Evolutionary conservation across 805 yeast genomes (phyloP).

Genomic region (Isabelozyma pseudorhagii): DNA sequence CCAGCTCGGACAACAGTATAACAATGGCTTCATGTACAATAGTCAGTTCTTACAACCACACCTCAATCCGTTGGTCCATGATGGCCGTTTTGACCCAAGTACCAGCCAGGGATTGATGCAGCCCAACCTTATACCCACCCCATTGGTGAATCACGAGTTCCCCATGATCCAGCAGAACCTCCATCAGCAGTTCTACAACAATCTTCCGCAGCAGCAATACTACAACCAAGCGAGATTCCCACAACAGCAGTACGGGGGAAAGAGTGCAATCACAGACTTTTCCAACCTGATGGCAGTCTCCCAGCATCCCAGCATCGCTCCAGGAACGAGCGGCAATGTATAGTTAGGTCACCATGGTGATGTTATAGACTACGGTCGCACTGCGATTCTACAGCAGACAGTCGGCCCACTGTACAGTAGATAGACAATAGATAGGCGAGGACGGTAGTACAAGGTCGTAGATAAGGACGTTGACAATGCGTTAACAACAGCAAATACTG

Average conservation of each 20-base stretch:
- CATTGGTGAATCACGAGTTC: not conserved
- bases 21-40: not conserved
- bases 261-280: conserved; percentile 8
- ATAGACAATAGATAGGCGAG: no score
- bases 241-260: conserved; percentile 1
- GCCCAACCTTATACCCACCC: not conserved
- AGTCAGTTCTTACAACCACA: conserved; percentile 2
- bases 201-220: conserved; percentile 8
- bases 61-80: not conserved
- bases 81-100: not conserved
- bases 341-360: no score
- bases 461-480: no score
- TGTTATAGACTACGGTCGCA: no score
- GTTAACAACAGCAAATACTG: no score
- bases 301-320: conserved; percentile 7
- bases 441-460: no score
- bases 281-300: conserved; percentile 10
- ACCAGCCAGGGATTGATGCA: not conserved
- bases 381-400: no score
- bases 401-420: no score
- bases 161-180: not conserved
- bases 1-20: not conserved
- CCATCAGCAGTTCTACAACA: not conserved
- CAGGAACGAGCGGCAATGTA: conserved; percentile 5
- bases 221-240: not conserved